Base-by-base conservation (phyloP, 768 basidiomycete genomes). In the Termitomyces sp. region DNA sequence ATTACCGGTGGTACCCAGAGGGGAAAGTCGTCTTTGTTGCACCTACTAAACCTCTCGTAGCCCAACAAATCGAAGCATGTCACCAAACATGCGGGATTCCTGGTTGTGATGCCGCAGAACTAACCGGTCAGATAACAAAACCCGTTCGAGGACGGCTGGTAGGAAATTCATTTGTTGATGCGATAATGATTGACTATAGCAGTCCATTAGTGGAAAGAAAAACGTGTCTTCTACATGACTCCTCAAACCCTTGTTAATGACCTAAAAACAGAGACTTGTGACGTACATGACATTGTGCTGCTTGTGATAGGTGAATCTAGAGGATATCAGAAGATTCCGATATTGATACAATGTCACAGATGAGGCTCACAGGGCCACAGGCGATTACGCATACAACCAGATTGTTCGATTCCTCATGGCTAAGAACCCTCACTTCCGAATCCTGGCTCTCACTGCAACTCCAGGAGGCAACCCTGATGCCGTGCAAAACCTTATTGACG, bases 241-340 rank as follows among this genome's bases (percentile, higher is more conserved):
- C 94, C 95, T 0, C 97, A 98, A 67, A 98, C 96, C 0, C 78
- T 98, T 23, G 76, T 89, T 58, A 96, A 96, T 58, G 97, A 99
- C 67, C 74, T 98, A 21, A 72, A 71, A 7, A 80, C 77, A 1
- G 86, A 85, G 40, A 83, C 77, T 28, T 88, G 93, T 63, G 91
- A 98, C 64, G 79, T 85, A 0, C 69, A 75, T 32, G 88, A 94
- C 64, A 88, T 99, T 25, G 78, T 96, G 28, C 82, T 97, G 39
- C 72, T 97, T 11, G 94, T 99, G 27, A 78, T 98, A 52, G 96
- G 96, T 89, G 59, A 43, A 79, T 44, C 16, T 9, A 16, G 32
- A 28, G 40, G 62, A 16, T 32, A 39, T 56, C 11, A 32, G 39
- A 12, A 35, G 51, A 27, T 54, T 46, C 46, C 19, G 14, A 5